Conservation (phyloP, 2,329 filamentous ascomycete species). For the Epichloe sylvatica region DNA sequence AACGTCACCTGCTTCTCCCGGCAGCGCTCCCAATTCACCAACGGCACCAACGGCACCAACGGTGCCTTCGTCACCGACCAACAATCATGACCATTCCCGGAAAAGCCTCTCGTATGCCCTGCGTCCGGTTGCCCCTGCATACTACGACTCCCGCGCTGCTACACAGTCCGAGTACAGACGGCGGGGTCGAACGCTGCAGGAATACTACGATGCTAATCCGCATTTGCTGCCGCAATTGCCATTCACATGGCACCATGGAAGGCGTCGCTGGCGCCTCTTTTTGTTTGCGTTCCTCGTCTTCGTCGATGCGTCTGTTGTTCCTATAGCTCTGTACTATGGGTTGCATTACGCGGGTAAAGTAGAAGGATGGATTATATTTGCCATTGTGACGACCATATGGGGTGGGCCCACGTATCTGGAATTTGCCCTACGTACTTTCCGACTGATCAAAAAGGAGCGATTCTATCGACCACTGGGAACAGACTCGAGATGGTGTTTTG, state of each 20-base stretch:
- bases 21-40: neutral
- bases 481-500: constrained; percentile 32
- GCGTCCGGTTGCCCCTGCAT: constrained; percentile 20
- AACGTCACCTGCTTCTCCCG: neutral
- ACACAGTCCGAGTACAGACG: constrained; percentile 21
- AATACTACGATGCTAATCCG: constrained; percentile 27
- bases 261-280: constrained; percentile 29
- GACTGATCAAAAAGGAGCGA: constrained; percentile 33
- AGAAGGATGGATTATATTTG: constrained; percentile 31
- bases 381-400: constrained; percentile 40
- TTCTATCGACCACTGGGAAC: constrained; percentile 37
- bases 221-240: constrained; percentile 25
- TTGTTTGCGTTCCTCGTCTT: constrained; percentile 34
- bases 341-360: constrained; percentile 28
- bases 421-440: constrained; percentile 33
- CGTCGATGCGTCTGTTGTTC: constrained; percentile 28
- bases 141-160: constrained; percentile 27
- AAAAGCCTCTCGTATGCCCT: constrained; percentile 23
- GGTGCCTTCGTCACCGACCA: neutral
- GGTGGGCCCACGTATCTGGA: constrained; percentile 41
- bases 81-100: constrained; percentile 8
- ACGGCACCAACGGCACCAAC: neutral
- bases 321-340: constrained; percentile 39
- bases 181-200: constrained; percentile 22
- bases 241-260: constrained; percentile 28